Percentiles rank a stretch among this genome's conserved stretches.
Conservation (phyloP, 2,329 filamentous ascomycete genomes). For the Paecilomyces sp. region DNA sequence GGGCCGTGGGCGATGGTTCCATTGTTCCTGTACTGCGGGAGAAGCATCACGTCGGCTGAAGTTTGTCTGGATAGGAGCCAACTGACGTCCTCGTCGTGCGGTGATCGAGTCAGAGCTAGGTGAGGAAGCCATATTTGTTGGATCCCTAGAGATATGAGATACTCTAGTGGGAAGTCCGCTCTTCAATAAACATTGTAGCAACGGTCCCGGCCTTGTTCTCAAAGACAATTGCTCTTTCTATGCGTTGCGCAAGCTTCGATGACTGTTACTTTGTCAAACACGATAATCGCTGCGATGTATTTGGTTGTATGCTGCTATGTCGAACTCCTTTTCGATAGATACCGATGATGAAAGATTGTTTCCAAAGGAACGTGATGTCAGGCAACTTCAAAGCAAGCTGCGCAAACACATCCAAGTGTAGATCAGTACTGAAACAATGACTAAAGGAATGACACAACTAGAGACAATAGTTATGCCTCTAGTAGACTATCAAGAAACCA, state of each 20-base stretch:
- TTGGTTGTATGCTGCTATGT: background rate
- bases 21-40: conserved; percentile 9
- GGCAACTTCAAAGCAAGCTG: background rate
- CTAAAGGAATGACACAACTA: background rate
- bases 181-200: background rate
- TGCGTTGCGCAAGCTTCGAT: background rate
- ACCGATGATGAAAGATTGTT: background rate
- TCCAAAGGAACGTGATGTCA: background rate
- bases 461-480: background rate
- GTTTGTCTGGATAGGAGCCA: conserved; percentile 31
- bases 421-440: background rate
- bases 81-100: conserved; percentile 28
- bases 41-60: conserved; percentile 21
- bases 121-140: conserved; percentile 6
- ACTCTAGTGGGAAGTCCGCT: background rate
- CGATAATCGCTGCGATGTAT: background rate
- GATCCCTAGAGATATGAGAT: background rate
- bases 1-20: conserved; percentile 25
- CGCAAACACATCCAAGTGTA: background rate
- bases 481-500: background rate
- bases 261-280: background rate
- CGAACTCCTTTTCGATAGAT: background rate
- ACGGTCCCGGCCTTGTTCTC: background rate
- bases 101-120: conserved; percentile 17
- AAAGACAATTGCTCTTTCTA: background rate